Conservation (phyloP, 164 flowering plant species). For the Tinospora cordifolia region DNA sequence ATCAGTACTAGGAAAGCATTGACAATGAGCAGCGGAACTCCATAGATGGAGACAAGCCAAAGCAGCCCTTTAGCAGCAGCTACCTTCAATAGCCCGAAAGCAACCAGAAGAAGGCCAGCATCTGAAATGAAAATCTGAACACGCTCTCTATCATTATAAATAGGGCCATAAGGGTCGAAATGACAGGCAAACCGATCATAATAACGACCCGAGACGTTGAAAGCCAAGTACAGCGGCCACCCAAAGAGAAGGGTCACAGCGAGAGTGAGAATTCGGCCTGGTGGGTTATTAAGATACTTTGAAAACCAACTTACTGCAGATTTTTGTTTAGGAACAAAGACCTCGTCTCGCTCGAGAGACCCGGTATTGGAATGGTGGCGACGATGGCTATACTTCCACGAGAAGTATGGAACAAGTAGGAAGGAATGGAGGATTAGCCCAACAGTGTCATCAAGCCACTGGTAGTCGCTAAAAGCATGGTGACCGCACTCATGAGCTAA, state of each 20-base stretch:
- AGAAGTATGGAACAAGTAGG: constrained; percentile 82
- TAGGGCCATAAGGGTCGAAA: constrained; percentile 67
- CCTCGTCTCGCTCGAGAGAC: constrained; percentile 69
- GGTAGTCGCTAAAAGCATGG: constrained; percentile 79
- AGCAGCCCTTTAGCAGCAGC: constrained; percentile 37
- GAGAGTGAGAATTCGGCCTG: constrained; percentile 47
- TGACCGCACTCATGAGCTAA: constrained; percentile 92
- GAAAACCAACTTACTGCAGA: constrained; percentile 41
- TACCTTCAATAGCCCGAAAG: constrained; percentile 35
- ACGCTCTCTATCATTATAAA: constrained; percentile 59
- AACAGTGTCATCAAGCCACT: constrained; percentile 79
- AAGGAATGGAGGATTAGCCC: constrained; percentile 67
- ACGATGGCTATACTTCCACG: constrained; percentile 86
- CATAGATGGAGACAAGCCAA: constrained; percentile 52
- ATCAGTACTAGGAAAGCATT: constrained; percentile 69
- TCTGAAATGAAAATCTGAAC: constrained; percentile 58
- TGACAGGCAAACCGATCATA: constrained; percentile 79
- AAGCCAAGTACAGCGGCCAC: constrained; percentile 70
- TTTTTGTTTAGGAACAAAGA: constrained; percentile 71
- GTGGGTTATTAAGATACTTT: constrained; percentile 67
- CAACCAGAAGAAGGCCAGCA: constrained; percentile 44
- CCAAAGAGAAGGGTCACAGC: constrained; percentile 49
- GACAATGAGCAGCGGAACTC: constrained; percentile 60
- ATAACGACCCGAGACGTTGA: constrained; percentile 70
- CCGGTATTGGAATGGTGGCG: constrained; percentile 88